phyloP scores from a whole-genome alignment of 805 yeast species.

The Scheffersomyces coipomensis region DNA sequence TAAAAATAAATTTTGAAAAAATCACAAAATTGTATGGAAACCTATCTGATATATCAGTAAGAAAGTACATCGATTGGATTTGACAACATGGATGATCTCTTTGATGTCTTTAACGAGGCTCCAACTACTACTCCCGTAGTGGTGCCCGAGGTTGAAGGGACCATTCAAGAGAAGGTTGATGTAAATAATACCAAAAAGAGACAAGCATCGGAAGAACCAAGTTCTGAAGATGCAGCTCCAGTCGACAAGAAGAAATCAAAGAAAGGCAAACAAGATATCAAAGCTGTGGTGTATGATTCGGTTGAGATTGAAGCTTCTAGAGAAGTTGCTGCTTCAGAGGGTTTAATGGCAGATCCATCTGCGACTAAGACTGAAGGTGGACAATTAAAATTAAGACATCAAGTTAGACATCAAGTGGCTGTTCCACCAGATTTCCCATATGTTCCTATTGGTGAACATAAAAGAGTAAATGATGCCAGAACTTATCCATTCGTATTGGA shows the following conservation, averaged over 20 bases:
- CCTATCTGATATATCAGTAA: no score
- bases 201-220: conserved; percentile 25
- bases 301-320: conserved; percentile 87
- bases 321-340: conserved; percentile 81
- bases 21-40: neutral
- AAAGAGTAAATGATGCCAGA: conserved; percentile 75
- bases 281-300: conserved; percentile 81
- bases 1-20: neutral
- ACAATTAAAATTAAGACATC: conserved; percentile 74
- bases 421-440: conserved; percentile 90
- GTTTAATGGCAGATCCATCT: conserved; percentile 42
- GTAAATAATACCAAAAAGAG: conserved; percentile 8
- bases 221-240: conserved; percentile 12
- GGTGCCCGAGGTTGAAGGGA: conserved; percentile 18
- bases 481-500: conserved; percentile 90
- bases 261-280: conserved; percentile 42
- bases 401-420: conserved; percentile 97
- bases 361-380: conserved; percentile 35
- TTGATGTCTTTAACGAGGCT: conserved; percentile 61
- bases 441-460: conserved; percentile 84
- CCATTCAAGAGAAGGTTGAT: conserved; percentile 5
- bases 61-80: no score
- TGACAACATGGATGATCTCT: conserved; percentile 51
- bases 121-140: conserved; percentile 36
- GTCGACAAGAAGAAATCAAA: conserved; percentile 13